Base-by-base conservation (phyloP, 1,139 yeast genomes). In the Pichia sp. region DNA sequence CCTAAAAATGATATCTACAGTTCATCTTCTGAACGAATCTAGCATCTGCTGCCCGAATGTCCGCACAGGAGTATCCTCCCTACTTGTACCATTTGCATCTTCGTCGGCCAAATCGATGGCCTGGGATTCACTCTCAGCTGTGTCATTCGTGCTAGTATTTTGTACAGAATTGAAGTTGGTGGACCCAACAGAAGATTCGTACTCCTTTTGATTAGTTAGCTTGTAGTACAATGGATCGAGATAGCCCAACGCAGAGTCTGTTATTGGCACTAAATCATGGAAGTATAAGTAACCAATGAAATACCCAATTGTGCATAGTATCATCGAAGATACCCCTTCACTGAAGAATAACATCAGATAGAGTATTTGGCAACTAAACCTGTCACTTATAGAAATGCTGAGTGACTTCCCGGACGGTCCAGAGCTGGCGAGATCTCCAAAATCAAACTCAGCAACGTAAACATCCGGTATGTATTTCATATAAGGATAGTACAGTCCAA, bases 241-340 rank as follows among this genome's bases (percentile, higher is more conserved):
- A 30, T 81, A 76, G 29, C 82, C 72, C n/a, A 81, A 62, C 73
- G 87, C 80, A 66, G 77, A 69, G 52, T 74, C 74, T 55, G 80
- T 74, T 1, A 88, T 87, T 4, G 90, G 89, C 17, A 87, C 67
- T 9, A 86, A 68, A 40, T 82, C 85, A 56, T 76, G 73, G 16
- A 73, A 71, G 55, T 83, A 73, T 47, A 85, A 67, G 51, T 75
- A 77, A 4, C 92, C 91, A n/a, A 85, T 66, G 2, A 78, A 56
- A 65, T 85, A 75, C 0, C 95, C 95, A 10, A 80, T 66, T 2
- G 76, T 49, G 10, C 85, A 76, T 7, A 84, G 81, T 1, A 83
- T 61, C 1, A 81, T 60, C 38, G 85, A 77, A 49, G 69, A 68
- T 17, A 67, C 41, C 0, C 85, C 88, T 63, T 83, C 83, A 60